Conservation (phyloP, 768 basidiomycete species). For the Coprinopsis cinerea region DNA sequence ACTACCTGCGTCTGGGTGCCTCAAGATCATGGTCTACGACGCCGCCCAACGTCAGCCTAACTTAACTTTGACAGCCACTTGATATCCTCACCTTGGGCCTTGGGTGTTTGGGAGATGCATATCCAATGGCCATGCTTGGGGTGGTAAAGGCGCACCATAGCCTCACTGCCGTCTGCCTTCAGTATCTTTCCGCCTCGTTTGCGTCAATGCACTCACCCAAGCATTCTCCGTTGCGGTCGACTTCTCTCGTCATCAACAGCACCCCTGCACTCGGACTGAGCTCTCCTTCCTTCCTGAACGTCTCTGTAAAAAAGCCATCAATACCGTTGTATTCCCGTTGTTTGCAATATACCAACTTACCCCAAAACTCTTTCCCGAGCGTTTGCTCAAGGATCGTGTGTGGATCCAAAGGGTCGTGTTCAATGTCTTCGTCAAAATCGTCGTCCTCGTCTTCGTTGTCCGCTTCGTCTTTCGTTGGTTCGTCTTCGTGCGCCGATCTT, state of each 20-base stretch:
- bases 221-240: constrained; percentile 21
- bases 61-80: constrained; percentile 1
- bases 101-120: constrained; percentile 46
- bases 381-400: constrained; percentile 46
- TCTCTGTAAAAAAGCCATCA: constrained; percentile 21
- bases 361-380: constrained; percentile 44
- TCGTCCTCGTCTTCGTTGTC: constrained; percentile 19
- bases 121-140: constrained; percentile 75
- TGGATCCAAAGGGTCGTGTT: constrained; percentile 31
- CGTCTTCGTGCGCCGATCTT: not conserved
- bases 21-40: constrained; percentile 34
- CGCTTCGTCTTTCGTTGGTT: constrained; percentile 3
- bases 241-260: constrained; percentile 50
- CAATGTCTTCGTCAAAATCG: not conserved
- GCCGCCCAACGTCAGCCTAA: not conserved
- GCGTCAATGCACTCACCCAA: constrained; percentile 13
- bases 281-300: constrained; percentile 33
- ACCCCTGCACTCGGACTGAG: constrained; percentile 53
- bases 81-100: constrained; percentile 50
- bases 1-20: constrained; percentile 25
- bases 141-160: constrained; percentile 86
- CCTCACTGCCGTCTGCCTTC: constrained; percentile 36
- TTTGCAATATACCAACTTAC: constrained; percentile 32
- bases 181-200: not conserved
- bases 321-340: not conserved